Base-by-base conservation (phyloP, 352 stramenopile species). In the Phytophthora vignae region DNA sequence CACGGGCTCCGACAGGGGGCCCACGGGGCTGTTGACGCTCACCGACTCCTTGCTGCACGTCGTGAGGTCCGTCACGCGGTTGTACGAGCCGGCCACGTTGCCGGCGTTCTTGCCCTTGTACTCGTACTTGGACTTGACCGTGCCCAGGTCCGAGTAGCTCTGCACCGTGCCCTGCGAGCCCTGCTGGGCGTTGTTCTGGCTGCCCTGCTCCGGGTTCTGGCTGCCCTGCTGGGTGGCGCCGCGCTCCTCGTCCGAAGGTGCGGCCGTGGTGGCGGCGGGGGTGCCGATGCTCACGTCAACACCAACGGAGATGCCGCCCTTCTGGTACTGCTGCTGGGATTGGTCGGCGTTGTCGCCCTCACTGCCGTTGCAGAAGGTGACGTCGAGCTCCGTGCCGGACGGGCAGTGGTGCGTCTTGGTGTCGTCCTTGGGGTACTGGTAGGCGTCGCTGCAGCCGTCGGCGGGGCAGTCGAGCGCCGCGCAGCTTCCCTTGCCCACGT, bases 321-420 rank as follows among this genome's bases (percentile, higher is more conserved):
- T 36, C 56, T 64, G 55, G 48, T 73, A 40, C 40, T 69, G 42
- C 65, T 69, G 46, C 25, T 74, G 67, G 17, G 60, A 31, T n/a
- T 71, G 55, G 22, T 49, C 54, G 1, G 17, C 50, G 42, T 67
- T 65, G 19, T 19, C 42, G 42, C 31, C 40, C 10, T 59, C 62
- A 55, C 86, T 36, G 42, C 31, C 40, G n/a, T 59, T 58, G 57
- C 86, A 94, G 60, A 91, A 94, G 10, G 78, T 79, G 3, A 94
- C 78, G 15, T 87, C 76, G 46, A 84, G 79, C 9, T 69, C 69
- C 3, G 75, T 78, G 19, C 64, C 71, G 3, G 36, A 50, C 0
- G 79, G 74, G 27, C 86, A 94, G 52, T 76, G 77, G 73, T 86
- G 84, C n/a, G 77, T 93, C 77, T 94, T 94, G 49, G 60, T 74